Base-by-base conservation (phyloP, 2,329 filamentous ascomycete species). In the Fusarium sp. region DNA sequence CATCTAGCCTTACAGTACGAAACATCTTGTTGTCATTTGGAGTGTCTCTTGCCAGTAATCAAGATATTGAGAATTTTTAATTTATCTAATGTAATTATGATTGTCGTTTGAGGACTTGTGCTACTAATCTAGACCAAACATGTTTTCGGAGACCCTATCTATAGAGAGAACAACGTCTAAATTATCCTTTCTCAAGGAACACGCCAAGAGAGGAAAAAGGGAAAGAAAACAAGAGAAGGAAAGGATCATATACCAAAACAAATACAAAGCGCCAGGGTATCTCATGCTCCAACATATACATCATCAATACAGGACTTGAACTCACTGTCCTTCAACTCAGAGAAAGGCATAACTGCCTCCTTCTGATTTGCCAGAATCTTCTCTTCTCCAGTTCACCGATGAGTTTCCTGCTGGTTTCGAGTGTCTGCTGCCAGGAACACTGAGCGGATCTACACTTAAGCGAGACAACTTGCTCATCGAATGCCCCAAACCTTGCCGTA, bases 341-440 rank as follows among this genome's bases (percentile, higher is more conserved):
- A 78, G 52, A 54, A 78, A 78, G 8, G 73, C 76, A 58, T 78
- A 73, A 37, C 72, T 78, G 14, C 72, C 74, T 29, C 68, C 66
- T 21, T 76, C 69, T 7, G 74, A 77, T 39, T 65, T 71, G 19
- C 57, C 54, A 16, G 74, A 76, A 29, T 72, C 66, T 38, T 77
- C 73, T 31, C 63, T 67, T 44, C 42, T 72, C 73, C 71, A 74
- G 25, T 65, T 57, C 39, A 60, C 54, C 3, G 74, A 67, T 19
- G 66, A 51, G 42, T 29, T 48, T 21, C 69, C 70, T 41, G 18
- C 61, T 27, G 63, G 48, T 37, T 56, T 73, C 18, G 62, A 70
- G 29, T 46, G 44, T 23, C 69, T 59, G 54, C 66, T 77, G 7
- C 52, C 66, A 25, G 70, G 51, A 21, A 68, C 41, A 27, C 56